Conservation (phyloP, 345 rosid genomes). For the Eucalyptus tenuipes region DNA sequence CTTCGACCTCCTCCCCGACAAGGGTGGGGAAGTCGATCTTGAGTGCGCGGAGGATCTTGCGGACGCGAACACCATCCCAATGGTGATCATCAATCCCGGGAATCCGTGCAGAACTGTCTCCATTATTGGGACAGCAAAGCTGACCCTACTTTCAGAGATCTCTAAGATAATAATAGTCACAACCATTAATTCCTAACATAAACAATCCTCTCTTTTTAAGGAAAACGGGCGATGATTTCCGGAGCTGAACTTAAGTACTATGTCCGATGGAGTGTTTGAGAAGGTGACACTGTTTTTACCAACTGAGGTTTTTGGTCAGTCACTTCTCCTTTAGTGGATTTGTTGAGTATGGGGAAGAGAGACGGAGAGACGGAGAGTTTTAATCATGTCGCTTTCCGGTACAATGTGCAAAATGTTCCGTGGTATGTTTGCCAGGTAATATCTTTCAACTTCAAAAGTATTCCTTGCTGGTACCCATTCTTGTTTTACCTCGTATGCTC, state of each 20-base stretch:
- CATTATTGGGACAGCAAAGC: background rate
- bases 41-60: constrained; percentile 33
- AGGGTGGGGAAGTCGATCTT: constrained; percentile 58
- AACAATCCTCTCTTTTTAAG: background rate
- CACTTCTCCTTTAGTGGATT: background rate
- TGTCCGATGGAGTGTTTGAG: background rate
- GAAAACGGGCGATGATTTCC: background rate
- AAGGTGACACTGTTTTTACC: background rate
- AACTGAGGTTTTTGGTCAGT: background rate
- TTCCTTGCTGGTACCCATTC: too few relatives aligned
- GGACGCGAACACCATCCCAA: constrained; percentile 47
- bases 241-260: background rate
- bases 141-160: background rate
- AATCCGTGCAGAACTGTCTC: constrained; percentile 53
- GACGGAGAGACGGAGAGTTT: too few relatives aligned
- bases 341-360: too few relatives aligned
- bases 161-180: background rate
- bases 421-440: too few relatives aligned
- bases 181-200: background rate
- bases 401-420: too few relatives aligned
- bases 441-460: too few relatives aligned
- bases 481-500: background rate
- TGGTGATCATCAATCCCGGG: constrained; percentile 37
- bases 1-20: constrained; percentile 47
- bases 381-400: too few relatives aligned